A percentile compares a stretch with the other conserved stretches of the same genome.
phyloP scores from a whole-genome alignment of 805 yeast species.

The Candida khao-thaluensis region DNA sequence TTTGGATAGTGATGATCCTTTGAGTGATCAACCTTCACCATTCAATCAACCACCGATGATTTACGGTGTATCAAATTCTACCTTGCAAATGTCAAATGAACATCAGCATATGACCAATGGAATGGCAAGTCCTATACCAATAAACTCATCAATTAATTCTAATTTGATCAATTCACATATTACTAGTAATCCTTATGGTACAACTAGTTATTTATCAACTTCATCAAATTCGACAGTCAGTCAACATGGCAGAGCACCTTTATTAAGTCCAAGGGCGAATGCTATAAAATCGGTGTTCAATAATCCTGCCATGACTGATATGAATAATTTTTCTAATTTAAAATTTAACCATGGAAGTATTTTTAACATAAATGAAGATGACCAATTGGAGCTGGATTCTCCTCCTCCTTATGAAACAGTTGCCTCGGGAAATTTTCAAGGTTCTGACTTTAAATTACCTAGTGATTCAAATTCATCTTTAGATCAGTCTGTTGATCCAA shows the following conservation, averaged over 20 bases:
- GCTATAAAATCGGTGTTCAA: constrained; percentile 44
- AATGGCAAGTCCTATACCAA: constrained; percentile 5
- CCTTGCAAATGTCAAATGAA: neutral
- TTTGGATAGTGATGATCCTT: constrained; percentile 16
- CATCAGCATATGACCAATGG: neutral
- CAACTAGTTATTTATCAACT: constrained; percentile 5
- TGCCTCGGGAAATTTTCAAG: neutral
- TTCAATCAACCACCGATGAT: constrained; percentile 9
- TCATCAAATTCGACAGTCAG: constrained; percentile 7
- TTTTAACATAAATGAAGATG: constrained; percentile 23
- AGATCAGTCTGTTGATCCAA: constrained; percentile 10
- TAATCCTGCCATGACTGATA: constrained; percentile 41
- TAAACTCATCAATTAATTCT: constrained; percentile 2
- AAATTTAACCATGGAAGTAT: constrained; percentile 27
- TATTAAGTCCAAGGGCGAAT: constrained; percentile 35
- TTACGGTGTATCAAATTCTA: constrained; percentile 1
- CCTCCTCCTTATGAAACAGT: constrained; percentile 6
- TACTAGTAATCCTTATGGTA: constrained; percentile 1
- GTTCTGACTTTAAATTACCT: neutral
- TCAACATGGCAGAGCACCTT: constrained; percentile 12
- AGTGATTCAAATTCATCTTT: constrained; percentile 1
- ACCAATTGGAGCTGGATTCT: constrained; percentile 8
- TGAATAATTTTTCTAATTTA: constrained; percentile 28
- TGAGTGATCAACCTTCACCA: constrained; percentile 17
- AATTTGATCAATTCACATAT: constrained; percentile 3